Percentiles rank a stretch among this genome's conserved stretches.
Conservation (phyloP, 225 moss, liverwort and hornwort species). For the Rhytidiadelphus loreus region DNA sequence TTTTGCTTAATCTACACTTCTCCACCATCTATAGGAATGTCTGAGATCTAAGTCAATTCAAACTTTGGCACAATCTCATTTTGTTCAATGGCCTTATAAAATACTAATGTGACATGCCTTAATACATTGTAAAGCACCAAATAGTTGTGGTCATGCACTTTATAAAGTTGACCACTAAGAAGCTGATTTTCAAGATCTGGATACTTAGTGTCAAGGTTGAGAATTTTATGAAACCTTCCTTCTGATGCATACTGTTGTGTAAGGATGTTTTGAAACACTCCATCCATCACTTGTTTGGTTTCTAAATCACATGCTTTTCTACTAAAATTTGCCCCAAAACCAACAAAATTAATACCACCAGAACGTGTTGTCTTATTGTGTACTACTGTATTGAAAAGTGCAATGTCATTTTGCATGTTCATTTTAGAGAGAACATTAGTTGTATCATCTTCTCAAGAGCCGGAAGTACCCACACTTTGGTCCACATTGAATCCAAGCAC, state of each 20-base stretch:
- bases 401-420: fast-evolving
- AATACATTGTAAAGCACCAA: neutral
- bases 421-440: fast-evolving
- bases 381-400: fast-evolving
- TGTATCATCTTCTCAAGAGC: neutral
- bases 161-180: neutral
- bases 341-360: fast-evolving
- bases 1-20: neutral
- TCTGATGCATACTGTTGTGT: neutral
- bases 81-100: neutral
- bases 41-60: neutral
- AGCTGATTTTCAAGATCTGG: neutral
- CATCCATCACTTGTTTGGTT: too few species aligned
- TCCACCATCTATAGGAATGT: neutral
- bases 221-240: neutral
- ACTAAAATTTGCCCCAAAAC: too few species aligned
- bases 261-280: too few species aligned
- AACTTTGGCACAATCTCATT: neutral
- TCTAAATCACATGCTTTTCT: fast-evolving
- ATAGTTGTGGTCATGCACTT: neutral
- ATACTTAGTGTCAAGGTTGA: neutral
- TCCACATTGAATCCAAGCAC: neutral
- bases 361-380: fast-evolving
- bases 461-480: fast-evolving
- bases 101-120: neutral